phyloP scores from a whole-genome alignment of 2,329 filamentous ascomycete species.

The Periglandula ipomoeae region DNA sequence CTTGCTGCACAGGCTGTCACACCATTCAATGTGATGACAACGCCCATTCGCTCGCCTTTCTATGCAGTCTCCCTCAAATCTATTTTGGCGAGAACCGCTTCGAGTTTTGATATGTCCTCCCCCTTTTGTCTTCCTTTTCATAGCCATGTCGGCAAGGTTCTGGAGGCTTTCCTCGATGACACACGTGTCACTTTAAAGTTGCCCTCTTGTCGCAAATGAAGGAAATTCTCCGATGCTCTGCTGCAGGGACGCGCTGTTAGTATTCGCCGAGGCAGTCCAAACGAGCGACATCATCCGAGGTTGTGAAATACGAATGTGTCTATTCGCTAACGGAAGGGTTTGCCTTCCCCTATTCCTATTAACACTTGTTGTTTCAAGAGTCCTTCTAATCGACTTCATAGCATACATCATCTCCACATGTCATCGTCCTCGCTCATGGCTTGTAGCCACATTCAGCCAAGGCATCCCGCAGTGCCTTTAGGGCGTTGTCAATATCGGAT shows the following conservation, averaged over 20 bases:
- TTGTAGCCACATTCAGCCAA: constrained; percentile 64
- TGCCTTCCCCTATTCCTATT: background rate
- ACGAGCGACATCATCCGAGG: background rate
- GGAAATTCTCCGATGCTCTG: no score
- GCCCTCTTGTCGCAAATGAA: no score
- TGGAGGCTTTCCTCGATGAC: background rate
- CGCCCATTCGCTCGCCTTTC: no score
- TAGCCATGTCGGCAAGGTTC: background rate
- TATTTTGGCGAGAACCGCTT: background rate
- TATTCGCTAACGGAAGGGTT: background rate
- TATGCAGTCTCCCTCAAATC: background rate
- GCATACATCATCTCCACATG: background rate
- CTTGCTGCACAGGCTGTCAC: no score
- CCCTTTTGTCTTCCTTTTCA: background rate
- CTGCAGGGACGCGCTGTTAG: no score
- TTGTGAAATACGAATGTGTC: background rate
- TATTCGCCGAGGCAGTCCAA: no score
- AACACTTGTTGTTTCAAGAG: background rate
- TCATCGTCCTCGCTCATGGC: constrained; percentile 21
- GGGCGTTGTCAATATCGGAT: constrained; percentile 74
- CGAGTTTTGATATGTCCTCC: background rate
- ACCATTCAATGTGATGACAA: no score
- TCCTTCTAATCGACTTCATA: background rate
- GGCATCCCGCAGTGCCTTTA: constrained; percentile 66
- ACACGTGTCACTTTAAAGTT: no score